Percentiles rank a stretch among this genome's conserved stretches.
These are phyloP conservation scores for Botrytis aclada DNA, from an alignment of 2,329 filamentous ascomycete genomes.

Conservation along the genomic window DNA sequence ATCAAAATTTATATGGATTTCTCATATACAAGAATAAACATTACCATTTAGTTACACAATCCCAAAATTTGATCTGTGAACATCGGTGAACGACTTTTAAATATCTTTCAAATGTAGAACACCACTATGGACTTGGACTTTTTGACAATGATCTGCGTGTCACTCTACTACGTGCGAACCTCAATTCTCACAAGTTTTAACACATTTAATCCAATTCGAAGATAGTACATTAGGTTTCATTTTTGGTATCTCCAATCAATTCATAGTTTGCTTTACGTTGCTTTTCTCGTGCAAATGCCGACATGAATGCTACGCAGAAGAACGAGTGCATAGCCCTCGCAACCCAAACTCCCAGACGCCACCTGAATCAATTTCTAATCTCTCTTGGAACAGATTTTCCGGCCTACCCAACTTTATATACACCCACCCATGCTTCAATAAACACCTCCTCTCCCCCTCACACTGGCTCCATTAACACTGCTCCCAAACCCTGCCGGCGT, in stretches of 20 bases:
- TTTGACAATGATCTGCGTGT: neutral
- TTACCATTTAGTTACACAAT: neutral
- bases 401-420: constrained; percentile 5
- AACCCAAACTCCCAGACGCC: constrained; percentile 7
- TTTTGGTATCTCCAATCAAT: constrained; percentile 7
- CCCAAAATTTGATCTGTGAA: neutral
- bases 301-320: neutral
- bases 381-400: neutral
- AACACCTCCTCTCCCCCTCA: constrained; percentile 8
- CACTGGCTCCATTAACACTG: neutral
- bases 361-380: constrained; percentile 4
- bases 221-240: neutral
- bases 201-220: neutral
- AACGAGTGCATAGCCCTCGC: neutral
- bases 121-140: neutral
- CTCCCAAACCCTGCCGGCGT: neutral
- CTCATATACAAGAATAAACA: neutral
- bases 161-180: neutral
- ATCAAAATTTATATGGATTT: neutral
- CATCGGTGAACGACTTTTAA: neutral
- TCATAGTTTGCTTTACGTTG: neutral
- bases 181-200: neutral
- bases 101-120: neutral
- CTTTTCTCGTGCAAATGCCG: neutral
- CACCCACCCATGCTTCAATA: neutral